A percentile compares a stretch with the other conserved stretches of the same genome.
phyloP scores from a whole-genome alignment of 805 yeast species.

The Yarrowia sp. region DNA sequence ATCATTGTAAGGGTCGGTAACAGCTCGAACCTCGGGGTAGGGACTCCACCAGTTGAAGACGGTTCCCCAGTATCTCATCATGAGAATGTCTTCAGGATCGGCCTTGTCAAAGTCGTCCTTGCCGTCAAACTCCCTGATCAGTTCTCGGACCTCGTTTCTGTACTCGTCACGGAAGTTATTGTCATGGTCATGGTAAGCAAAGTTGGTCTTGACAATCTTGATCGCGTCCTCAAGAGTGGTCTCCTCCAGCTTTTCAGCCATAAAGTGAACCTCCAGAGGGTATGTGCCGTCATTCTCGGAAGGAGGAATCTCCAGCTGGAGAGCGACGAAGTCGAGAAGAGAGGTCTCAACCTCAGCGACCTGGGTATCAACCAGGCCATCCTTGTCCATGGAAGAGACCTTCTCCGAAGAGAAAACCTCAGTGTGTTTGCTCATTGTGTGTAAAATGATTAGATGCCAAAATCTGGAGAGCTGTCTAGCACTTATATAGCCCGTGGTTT shows the following conservation, averaged over 20 bases:
- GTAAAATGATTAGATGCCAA: neutral
- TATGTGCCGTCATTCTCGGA: constrained; percentile 15
- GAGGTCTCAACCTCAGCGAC: constrained; percentile 13
- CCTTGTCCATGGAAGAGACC: constrained; percentile 10
- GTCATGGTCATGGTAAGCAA: constrained; percentile 56
- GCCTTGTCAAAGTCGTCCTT: constrained; percentile 1
- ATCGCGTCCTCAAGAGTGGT: constrained; percentile 53
- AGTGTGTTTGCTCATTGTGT: constrained; percentile 13
- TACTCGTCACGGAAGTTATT: constrained; percentile 55
- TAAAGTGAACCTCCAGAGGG: constrained; percentile 47
- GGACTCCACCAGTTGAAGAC: constrained; percentile 52
- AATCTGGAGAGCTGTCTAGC: neutral
- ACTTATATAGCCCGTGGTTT: constrained; percentile 1
- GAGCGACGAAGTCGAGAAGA: constrained; percentile 20
- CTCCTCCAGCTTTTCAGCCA: constrained; percentile 54
- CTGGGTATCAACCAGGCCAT: neutral
- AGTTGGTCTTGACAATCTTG: constrained; percentile 52
- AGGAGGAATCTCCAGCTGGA: constrained; percentile 23
- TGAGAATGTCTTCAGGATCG: constrained; percentile 16
- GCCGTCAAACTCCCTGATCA: constrained; percentile 21
- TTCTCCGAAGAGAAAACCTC: constrained; percentile 28
- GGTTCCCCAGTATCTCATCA: constrained; percentile 34
- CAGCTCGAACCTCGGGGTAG: constrained; percentile 64
- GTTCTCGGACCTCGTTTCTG: constrained; percentile 42
- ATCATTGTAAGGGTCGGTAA: constrained; percentile 57